Evolutionary conservation across 2,329 filamentous ascomycete species (phyloP), one percentile per base, ranked within the genome.

Genomic region (Fusarium tupiense): DNA sequence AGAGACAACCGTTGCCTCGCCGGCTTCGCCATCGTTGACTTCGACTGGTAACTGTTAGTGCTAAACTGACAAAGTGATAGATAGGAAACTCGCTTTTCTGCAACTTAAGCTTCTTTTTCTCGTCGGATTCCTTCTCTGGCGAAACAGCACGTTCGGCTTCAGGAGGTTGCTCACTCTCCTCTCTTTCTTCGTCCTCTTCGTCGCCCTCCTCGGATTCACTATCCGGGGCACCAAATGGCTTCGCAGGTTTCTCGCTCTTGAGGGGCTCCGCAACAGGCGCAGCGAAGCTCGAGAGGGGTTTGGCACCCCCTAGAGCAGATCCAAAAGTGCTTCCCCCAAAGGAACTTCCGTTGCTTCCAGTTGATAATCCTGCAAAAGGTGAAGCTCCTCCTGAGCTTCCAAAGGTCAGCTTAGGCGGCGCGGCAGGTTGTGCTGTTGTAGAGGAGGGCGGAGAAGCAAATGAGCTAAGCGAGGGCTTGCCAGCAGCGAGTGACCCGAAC

Each of bases 21-120:
- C 91, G 78, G 95, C 91, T 83, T 98, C 96, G 64, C 96, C 96
- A 59, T 96, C 96, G 80, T 97, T 93, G 47, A 96, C 89, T 54
- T 85, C 84, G 35, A 91, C 90, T 95, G 58, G 62, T 58, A 52
- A 46, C 20, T 65, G 65, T 85, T 76, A 84, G 82, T 61, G 33
- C 37, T 29, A 12, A 38, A 31, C 38, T 63, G 8, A 22, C 29
- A 33, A 26, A 31, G 8, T 24, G 14, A 59, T 9, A 14, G 19
- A 20, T 40, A 24, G 22, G 38, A 50, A n/a, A 17, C 41, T 84
- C 85, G 95, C 94, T 88, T 81, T 92, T 91, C 78, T 95, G 91
- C 67, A 91, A 85, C 79, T 88, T 91, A 13, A 87, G 82, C 80
- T 90, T 92, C 83, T 91, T 92, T 81, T 91, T 91, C 22, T 92